phyloP scores from a whole-genome alignment of 352 stramenopile genomes.

The Phytopythium ostracodes region DNA sequence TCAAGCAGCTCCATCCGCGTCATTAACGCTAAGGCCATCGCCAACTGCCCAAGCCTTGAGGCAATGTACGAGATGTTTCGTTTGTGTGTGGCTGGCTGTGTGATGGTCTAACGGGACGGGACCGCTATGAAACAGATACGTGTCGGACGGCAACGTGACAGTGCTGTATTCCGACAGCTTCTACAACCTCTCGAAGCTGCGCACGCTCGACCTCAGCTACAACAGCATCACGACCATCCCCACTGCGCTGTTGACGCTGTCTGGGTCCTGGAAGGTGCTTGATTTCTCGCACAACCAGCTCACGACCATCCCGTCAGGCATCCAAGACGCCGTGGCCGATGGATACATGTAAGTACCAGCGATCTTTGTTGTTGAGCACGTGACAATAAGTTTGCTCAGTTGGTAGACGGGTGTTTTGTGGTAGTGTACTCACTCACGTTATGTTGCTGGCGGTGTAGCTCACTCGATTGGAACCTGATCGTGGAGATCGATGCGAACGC shows the following conservation, averaged over 20 bases:
- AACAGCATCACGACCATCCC: slow-evolving; percentile 47
- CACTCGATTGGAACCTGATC: slow-evolving; percentile 55
- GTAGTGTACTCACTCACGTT: neutral
- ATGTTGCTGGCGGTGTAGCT: slow-evolving; percentile 24
- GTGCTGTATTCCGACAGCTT: slow-evolving; percentile 37
- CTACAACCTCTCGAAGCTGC: slow-evolving; percentile 35
- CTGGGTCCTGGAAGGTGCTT: slow-evolving; percentile 48
- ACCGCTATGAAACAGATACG: slow-evolving; percentile 17
- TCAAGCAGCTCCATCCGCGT: slow-evolving; percentile 41
- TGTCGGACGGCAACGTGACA: slow-evolving; percentile 44
- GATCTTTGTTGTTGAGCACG: neutral
- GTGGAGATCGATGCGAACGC: slow-evolving; percentile 44
- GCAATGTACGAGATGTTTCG: slow-evolving; percentile 21
- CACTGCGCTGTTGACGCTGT: slow-evolving; percentile 30
- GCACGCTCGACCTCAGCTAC: slow-evolving; percentile 53
- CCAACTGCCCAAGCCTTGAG: slow-evolving; percentile 34
- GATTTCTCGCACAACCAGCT: slow-evolving; percentile 55
- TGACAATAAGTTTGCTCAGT: neutral
- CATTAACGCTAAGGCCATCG: slow-evolving; percentile 38
- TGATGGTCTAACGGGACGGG: neutral
- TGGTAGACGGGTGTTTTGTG: neutral
- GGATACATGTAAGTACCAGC: slow-evolving; percentile 48
- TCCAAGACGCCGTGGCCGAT: slow-evolving; percentile 30
- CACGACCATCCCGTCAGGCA: slow-evolving; percentile 26
- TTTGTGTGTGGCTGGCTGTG: neutral